Evolutionary conservation across 768 basidiomycete species (phyloP).

Genomic region (Mycena rosella): DNA sequence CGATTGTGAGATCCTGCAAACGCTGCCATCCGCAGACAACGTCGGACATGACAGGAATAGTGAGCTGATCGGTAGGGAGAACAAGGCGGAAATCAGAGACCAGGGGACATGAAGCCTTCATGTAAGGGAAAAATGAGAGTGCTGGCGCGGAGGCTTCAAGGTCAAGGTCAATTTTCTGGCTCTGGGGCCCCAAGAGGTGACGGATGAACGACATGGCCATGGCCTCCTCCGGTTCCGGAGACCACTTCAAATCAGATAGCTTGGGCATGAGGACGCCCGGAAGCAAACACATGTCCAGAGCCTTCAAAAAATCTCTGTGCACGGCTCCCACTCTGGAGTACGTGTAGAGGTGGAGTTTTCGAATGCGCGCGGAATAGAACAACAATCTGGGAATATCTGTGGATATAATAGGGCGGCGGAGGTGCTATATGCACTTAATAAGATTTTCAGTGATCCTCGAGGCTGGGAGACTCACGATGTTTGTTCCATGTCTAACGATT

Average conservation of each 20-base stretch:
- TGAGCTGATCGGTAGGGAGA: not conserved
- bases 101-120: constrained; percentile 19
- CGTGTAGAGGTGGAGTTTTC: not conserved
- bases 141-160: not conserved
- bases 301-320: constrained; percentile 10
- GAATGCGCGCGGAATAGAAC: constrained; percentile 28
- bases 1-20: constrained; percentile 10
- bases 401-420: constrained; percentile 20
- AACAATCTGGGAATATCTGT: constrained; percentile 27
- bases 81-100: not conserved
- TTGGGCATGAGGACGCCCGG: constrained; percentile 18
- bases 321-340: not conserved
- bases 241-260: constrained; percentile 8
- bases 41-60: constrained; percentile 6
- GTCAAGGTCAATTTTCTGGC: not conserved
- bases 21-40: constrained; percentile 25
- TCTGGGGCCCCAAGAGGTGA: constrained; percentile 7
- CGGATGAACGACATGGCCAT: not conserved
- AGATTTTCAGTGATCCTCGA: not conserved
- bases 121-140: constrained; percentile 23
- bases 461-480: constrained; percentile 10
- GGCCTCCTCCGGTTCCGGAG: not conserved
- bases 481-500: not conserved
- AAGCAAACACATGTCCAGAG: constrained; percentile 19
- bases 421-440: not conserved